Conservation (phyloP, 2,329 filamentous ascomycete species). For the Venturiaceae sp. region DNA sequence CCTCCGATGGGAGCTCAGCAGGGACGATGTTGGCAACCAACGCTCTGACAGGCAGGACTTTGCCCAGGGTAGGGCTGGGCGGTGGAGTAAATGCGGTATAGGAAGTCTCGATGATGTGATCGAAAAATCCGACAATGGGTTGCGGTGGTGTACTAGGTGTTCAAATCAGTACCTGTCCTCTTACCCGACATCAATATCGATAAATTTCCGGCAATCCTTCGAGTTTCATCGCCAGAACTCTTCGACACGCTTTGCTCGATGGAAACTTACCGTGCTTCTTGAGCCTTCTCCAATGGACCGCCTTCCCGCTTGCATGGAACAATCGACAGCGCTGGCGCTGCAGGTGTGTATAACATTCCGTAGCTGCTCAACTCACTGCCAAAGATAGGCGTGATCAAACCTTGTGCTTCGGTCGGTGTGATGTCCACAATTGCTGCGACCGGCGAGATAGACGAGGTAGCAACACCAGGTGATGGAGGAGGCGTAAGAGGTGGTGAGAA, state of each 20-base stretch:
- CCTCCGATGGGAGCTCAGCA: background rate
- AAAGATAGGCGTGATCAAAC: background rate
- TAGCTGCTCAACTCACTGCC: background rate
- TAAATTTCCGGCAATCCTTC: background rate
- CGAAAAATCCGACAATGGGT: background rate
- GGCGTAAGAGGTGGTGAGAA: background rate
- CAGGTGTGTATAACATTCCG: background rate
- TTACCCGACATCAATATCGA: background rate
- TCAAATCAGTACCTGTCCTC: background rate
- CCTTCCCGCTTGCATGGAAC: background rate
- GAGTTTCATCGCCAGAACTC: background rate
- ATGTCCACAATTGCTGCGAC: background rate
- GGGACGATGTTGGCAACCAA: background rate
- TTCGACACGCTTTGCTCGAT: background rate
- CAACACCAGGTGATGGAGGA: background rate
- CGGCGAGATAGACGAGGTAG: background rate
- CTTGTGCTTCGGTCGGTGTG: background rate
- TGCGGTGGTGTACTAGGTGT: background rate
- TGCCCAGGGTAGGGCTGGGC: background rate
- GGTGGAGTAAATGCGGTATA: background rate
- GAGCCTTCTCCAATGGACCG: background rate
- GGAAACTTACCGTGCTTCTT: background rate
- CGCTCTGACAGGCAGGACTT: background rate
- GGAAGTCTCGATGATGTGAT: background rate
- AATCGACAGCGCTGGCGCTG: too few species aligned